These are phyloP conservation scores for Amanita subjunquillea DNA, from an alignment of 768 basidiomycete genomes.

Conservation along the genomic window DNA sequence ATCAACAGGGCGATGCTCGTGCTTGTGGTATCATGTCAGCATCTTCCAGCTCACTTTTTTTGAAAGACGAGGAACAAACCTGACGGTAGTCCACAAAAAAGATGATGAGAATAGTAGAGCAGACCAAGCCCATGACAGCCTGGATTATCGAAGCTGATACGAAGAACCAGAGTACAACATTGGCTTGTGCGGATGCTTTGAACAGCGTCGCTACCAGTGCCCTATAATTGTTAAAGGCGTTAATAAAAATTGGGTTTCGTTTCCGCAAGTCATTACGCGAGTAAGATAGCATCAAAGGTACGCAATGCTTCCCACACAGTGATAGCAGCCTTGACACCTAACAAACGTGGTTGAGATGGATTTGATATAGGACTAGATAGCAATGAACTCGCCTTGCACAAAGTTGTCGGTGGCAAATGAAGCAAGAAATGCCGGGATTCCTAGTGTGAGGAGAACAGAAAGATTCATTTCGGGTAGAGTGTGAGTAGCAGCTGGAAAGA, in stretches of 20 bases:
- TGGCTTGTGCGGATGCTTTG: not conserved
- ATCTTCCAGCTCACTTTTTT: not conserved
- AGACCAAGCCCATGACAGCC: not conserved
- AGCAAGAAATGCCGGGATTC: not conserved
- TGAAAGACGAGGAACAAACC: not conserved
- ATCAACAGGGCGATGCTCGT: not conserved
- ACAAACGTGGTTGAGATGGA: not conserved
- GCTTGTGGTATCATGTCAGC: not conserved
- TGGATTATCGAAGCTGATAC: not conserved
- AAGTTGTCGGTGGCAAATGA: not conserved
- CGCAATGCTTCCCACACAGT: not conserved
- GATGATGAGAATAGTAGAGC: slow-evolving; percentile 2
- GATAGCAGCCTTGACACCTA: not conserved
- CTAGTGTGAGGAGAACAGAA: not conserved
- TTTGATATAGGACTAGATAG: not conserved
- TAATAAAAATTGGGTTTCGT: not conserved
- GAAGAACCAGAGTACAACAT: not conserved
- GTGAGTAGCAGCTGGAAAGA: too few relatives aligned
- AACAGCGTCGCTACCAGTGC: not conserved
- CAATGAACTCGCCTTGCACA: not conserved
- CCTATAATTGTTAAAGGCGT: not conserved
- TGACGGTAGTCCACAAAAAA: not conserved
- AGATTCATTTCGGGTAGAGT: not conserved
- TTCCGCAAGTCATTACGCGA: not conserved
- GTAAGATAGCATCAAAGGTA: not conserved